phyloP scores from a whole-genome alignment of 1,284 basidiomycete genomes.

The Erythrobasidium hasegawianum region DNA sequence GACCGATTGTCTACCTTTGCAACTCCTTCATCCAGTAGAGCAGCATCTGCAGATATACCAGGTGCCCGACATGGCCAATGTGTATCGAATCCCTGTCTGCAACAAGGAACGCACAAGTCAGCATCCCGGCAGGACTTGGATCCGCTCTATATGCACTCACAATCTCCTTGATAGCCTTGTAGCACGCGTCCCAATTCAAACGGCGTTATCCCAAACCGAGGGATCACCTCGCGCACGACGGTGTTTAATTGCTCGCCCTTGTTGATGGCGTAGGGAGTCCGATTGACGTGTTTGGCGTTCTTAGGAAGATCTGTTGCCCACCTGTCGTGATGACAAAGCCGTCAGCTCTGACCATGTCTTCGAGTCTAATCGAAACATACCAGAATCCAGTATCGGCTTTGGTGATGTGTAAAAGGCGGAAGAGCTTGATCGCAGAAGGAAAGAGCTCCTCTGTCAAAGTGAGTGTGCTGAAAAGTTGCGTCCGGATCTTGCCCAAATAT shows the following conservation, averaged over 20 bases:
- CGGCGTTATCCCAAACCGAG: slow-evolving; percentile 1
- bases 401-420: slow-evolving; percentile 15
- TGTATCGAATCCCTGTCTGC: slow-evolving; percentile 18
- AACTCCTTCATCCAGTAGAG: slow-evolving; percentile 16
- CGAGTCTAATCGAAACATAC: neutral
- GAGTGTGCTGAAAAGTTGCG: slow-evolving; percentile 2
- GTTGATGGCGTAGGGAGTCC: slow-evolving; percentile 19
- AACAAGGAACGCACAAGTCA: neutral
- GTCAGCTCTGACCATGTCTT: neutral
- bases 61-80: slow-evolving; percentile 16
- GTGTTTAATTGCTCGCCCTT: slow-evolving; percentile 24
- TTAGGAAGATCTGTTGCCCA: slow-evolving; percentile 13
- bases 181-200: slow-evolving; percentile 23
- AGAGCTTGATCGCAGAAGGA: slow-evolving; percentile 13
- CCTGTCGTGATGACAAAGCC: slow-evolving; percentile 11
- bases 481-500: neutral
- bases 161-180: slow-evolving; percentile 20
- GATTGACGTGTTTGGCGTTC: slow-evolving; percentile 11
- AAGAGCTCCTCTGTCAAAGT: slow-evolving; percentile 6
- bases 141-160: too few relatives aligned
- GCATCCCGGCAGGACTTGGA: too few relatives aligned
- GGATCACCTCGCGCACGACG: slow-evolving; percentile 6
- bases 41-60: slow-evolving; percentile 18
- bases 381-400: slow-evolving; percentile 19
- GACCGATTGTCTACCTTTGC: neutral